phyloP scores from a whole-genome alignment of 441 rosid genomes.

The Omphalea diandra region DNA sequence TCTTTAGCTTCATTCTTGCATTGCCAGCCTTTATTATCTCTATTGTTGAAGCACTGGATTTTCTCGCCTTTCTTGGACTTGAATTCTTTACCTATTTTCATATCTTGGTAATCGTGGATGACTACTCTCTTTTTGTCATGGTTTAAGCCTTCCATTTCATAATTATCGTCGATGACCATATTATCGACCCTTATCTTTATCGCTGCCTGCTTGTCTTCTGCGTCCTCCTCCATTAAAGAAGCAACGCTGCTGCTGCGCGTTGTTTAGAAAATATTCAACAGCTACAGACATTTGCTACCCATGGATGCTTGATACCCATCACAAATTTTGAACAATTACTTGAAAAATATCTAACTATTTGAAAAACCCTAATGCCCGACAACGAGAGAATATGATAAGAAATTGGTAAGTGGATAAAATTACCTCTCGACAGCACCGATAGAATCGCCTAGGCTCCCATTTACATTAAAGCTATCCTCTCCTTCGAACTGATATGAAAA shows the following conservation, averaged over 20 bases:
- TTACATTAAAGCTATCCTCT: conserved; percentile 53
- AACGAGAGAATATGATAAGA: conserved; percentile 25
- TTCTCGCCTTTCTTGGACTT: conserved; percentile 20
- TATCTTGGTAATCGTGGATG: conserved; percentile 25
- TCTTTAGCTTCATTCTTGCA: conserved; percentile 32
- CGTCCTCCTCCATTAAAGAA: conserved; percentile 41
- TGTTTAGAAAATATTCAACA: conserved; percentile 21
- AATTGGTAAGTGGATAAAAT: conserved; percentile 23
- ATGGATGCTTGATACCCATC: conserved; percentile 9
- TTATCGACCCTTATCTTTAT: conserved; percentile 23
- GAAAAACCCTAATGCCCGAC: conserved; percentile 40
- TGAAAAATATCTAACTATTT: conserved; percentile 22
- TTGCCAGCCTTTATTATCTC: conserved; percentile 36
- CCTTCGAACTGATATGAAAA: conserved; percentile 43
- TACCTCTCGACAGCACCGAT: conserved; percentile 65
- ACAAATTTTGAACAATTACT: conserved; percentile 32
- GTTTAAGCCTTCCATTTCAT: conserved; percentile 13
- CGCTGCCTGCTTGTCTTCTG: conserved; percentile 29
- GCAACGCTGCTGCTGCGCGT: conserved; percentile 44
- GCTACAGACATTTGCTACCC: conserved; percentile 27
- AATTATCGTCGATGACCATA: conserved; percentile 31
- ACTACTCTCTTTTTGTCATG: conserved; percentile 19
- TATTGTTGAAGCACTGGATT: conserved; percentile 27
- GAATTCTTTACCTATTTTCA: conserved; percentile 25
- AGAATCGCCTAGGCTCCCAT: conserved; percentile 69